Evolutionary conservation across 2,329 filamentous ascomycete genomes (phyloP), one percentile per base, ranked within the genome.

Genomic region (Fusarium paranaense): DNA sequence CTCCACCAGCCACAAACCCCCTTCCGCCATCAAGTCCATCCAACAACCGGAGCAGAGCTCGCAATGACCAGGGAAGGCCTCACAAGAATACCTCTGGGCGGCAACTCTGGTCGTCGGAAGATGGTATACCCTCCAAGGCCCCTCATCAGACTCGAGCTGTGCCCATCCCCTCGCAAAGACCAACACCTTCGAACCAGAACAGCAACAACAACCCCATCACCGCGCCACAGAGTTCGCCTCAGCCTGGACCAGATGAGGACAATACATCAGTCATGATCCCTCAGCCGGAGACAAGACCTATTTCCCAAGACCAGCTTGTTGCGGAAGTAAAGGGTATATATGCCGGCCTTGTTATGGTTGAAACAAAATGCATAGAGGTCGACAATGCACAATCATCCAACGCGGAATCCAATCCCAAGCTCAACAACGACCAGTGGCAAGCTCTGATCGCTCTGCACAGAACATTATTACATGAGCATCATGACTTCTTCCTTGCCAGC

Each of bases 241-340:
- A 62, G 25, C n/a, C 60, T 16, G 45, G 14, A 20, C 2, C 32
- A 14, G 69, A 70, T 6, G 69, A 75, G 14, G 72, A 75, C 8
- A 40, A 54, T 10, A 33, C 33, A 20, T 42, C 65, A 10, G 67
- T 45, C 6, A 76, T 76, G 72, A 67, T 76, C 38, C 68, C 62
- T 0, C 69, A 76, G 4, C 74, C 74, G 2, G 72, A 76, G 47
- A 75, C 71, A 0, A 54, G 59, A 8, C 47, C 72, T 0, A 95
- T 97, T 9, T 92, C 91, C 0, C 92, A 94, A 70, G 92, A 95
- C 1, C 93, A 97, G 75, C 86, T 98, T 0, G 90, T 94, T 0
- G 90, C 91, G 1, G 95, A 98, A 77, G 93, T 97, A 0, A 95
- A 95, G 67, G 91, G 91, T 0, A 97, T 97, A 5, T 97, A 98